Evolutionary conservation across 441 rosid genomes (phyloP).

Genomic region (Euphorbia schlechtendalii): DNA sequence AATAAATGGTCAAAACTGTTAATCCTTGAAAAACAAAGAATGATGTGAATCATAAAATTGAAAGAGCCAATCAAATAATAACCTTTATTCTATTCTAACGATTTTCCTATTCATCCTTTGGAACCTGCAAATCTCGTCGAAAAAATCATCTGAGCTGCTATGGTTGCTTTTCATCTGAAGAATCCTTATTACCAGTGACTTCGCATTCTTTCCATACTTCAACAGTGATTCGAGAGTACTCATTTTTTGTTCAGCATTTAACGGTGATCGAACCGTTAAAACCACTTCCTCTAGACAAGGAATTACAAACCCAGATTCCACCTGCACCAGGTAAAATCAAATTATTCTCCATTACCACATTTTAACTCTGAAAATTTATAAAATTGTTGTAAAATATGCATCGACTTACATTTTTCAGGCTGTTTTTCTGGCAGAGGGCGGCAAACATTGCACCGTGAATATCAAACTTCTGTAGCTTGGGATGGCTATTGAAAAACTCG

Average conservation of each 20-base stretch:
- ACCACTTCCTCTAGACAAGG: conserved; percentile 80
- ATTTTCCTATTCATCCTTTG: conserved; percentile 51
- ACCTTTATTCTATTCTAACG: conserved; percentile 56
- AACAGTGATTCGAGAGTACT: conserved; percentile 76
- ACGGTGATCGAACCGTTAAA: conserved; percentile 77
- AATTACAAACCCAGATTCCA: conserved; percentile 59
- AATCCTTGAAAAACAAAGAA: conserved; percentile 16
- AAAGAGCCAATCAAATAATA: background rate
- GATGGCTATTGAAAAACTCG: conserved; percentile 81
- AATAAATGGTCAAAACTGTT: conserved; percentile 27
- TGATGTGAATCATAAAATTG: conserved; percentile 17
- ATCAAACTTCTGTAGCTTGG: conserved; percentile 68
- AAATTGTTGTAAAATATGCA: no score
- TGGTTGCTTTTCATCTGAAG: conserved; percentile 91
- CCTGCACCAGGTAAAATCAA: conserved; percentile 34
- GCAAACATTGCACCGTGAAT: conserved; percentile 99
- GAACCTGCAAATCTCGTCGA: conserved; percentile 84
- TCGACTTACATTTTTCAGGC: conserved; percentile 67
- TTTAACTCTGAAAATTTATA: no score
- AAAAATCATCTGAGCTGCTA: conserved; percentile 89
- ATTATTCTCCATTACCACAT: background rate
- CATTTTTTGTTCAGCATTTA: conserved; percentile 96
- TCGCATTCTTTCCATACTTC: conserved; percentile 57
- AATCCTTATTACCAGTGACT: conserved; percentile 64
- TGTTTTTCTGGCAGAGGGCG: conserved; percentile 94